These are phyloP conservation scores for Inga oerstediana DNA, from an alignment of 306 rosid genomes.

Conservation along the genomic window DNA sequence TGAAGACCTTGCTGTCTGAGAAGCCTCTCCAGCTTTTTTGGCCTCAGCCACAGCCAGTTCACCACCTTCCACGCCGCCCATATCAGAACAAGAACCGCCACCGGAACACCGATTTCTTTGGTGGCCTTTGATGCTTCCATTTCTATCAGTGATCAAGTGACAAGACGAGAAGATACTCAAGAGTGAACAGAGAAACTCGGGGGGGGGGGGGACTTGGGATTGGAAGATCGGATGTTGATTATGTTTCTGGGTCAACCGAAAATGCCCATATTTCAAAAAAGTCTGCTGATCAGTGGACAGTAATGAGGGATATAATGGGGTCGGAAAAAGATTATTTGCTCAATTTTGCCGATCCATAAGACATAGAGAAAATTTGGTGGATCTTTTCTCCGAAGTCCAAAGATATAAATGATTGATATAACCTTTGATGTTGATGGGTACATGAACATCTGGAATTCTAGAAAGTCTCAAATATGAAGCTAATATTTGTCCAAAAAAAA, in stretches of 20 bases:
- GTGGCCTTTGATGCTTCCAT: neutral
- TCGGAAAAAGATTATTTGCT: no score
- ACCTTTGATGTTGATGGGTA: neutral
- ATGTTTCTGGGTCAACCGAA: neutral
- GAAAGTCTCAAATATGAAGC: no score
- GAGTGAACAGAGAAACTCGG: neutral
- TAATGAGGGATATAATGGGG: no score
- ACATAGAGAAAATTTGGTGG: no score
- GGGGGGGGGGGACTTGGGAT: neutral
- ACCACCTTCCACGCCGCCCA: constrained; percentile 41
- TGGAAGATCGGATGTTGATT: neutral
- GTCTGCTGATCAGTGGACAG: neutral
- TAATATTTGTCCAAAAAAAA: no score
- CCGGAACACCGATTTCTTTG: neutral
- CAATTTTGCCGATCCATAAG: no score
- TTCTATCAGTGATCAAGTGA: neutral
- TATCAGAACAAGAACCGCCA: neutral
- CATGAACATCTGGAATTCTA: neutral
- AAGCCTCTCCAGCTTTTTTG: constrained; percentile 40
- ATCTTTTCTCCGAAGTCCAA: no score
- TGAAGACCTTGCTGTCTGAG: constrained; percentile 40
- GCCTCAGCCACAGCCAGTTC: constrained; percentile 47
- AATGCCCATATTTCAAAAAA: neutral
- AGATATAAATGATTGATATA: no score
- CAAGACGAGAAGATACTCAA: neutral